These are phyloP conservation scores for Entomophthora muscae DNA, from an alignment of 371 early-diverging fungal genomes.

Conservation along the genomic window DNA sequence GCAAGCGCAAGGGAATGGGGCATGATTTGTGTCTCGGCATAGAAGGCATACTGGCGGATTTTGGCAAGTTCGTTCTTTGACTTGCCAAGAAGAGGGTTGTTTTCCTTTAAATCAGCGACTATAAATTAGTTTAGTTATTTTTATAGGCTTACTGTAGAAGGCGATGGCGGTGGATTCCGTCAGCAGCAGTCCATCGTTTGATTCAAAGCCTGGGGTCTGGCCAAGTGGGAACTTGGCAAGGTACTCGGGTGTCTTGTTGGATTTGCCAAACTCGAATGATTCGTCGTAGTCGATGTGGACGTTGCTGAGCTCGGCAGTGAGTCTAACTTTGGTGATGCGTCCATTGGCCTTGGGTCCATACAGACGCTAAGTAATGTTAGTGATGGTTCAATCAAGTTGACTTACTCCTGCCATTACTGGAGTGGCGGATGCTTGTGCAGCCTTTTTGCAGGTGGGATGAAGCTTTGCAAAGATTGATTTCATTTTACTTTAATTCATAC, in stretches of 20 bases:
- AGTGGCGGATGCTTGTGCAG: too few species aligned
- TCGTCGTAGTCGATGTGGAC: slow-evolving; percentile 37
- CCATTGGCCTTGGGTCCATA: slow-evolving; percentile 17
- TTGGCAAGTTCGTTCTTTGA: slow-evolving; percentile 47
- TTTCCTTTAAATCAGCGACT: slow-evolving; percentile 40
- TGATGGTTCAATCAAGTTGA: neutral
- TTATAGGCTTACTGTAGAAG: slow-evolving; percentile 61
- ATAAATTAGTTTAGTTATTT: neutral
- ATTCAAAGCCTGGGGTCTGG: slow-evolving; percentile 56
- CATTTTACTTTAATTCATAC: too few species aligned
- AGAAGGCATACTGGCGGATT: slow-evolving; percentile 60
- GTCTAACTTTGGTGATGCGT: slow-evolving; percentile 36
- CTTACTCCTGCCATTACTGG: slow-evolving; percentile 5
- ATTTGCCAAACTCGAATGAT: slow-evolving; percentile 41
- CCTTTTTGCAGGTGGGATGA: too few species aligned
- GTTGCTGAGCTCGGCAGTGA: slow-evolving; percentile 61
- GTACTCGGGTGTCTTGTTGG: slow-evolving; percentile 62
- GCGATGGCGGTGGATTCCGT: slow-evolving; percentile 73
- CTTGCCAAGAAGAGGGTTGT: slow-evolving; percentile 38
- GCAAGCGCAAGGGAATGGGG: neutral
- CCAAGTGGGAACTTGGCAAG: too few species aligned
- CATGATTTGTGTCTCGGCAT: slow-evolving; percentile 41
- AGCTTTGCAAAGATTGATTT: too few species aligned
- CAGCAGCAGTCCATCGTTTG: slow-evolving; percentile 37
- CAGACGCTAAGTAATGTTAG: neutral